Evolutionary conservation across 1,139 yeast genomes (phyloP).

Genomic region (Sugiyamaella sp.): DNA sequence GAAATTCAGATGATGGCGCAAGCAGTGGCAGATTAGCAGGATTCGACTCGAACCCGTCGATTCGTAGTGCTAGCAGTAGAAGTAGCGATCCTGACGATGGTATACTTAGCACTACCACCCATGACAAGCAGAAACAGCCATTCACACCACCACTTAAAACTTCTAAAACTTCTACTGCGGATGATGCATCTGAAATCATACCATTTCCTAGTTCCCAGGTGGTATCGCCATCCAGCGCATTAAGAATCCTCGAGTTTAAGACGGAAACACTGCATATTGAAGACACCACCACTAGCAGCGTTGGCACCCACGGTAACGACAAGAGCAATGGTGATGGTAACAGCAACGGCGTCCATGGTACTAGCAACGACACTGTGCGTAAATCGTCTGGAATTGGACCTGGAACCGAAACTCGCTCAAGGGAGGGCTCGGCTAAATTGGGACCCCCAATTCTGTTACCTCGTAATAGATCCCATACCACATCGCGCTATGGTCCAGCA

Average conservation of each 20-base stretch:
- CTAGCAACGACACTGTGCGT: not conserved
- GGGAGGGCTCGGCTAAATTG: slow-evolving; percentile 15
- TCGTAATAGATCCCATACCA: slow-evolving; percentile 25
- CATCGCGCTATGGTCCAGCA: slow-evolving; percentile 24
- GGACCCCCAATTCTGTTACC: slow-evolving; percentile 15
- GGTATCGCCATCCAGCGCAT: slow-evolving; percentile 3
- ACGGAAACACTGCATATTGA: slow-evolving; percentile 26
- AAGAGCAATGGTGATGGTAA: slow-evolving; percentile 13
- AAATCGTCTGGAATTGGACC: slow-evolving; percentile 5
- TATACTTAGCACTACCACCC: not conserved
- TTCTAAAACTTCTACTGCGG: not conserved
- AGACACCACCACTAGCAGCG: slow-evolving; percentile 2
- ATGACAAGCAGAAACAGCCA: slow-evolving; percentile 10
- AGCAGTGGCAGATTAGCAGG: not conserved
- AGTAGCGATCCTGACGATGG: slow-evolving; percentile 2
- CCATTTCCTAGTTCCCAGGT: slow-evolving; percentile 12
- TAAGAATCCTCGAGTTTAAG: slow-evolving; percentile 20
- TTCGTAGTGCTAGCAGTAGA: slow-evolving; percentile 7
- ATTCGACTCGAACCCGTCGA: slow-evolving; percentile 9
- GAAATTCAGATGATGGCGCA: slow-evolving; percentile 12
- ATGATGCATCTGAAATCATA: slow-evolving; percentile 3
- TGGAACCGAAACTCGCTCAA: slow-evolving; percentile 8
- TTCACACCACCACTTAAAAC: not conserved
- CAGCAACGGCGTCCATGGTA: not conserved
- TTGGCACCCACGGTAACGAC: not conserved